Conservation (phyloP, 2,329 filamentous ascomycete genomes). For the Alternaria burnsii region DNA sequence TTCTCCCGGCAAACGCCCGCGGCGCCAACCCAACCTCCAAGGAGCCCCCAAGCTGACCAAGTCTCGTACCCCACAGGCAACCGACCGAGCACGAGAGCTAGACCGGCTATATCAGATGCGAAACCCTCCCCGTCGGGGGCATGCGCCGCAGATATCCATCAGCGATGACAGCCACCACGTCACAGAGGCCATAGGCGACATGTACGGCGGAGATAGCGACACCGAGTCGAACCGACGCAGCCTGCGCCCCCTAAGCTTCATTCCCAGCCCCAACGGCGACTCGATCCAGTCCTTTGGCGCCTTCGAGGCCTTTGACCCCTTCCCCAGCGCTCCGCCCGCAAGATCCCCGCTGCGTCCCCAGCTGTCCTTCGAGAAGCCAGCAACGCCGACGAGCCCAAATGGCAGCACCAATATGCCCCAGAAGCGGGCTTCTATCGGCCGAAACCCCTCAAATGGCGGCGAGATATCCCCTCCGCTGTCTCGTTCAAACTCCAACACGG, state of each 20-base stretch:
- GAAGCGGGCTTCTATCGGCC: constrained; percentile 24
- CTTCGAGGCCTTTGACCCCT: constrained; percentile 44
- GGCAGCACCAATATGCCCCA: constrained; percentile 20
- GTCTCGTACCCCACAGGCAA: constrained; percentile 41
- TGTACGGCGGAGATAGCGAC: constrained; percentile 85
- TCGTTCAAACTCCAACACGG: constrained; percentile 51
- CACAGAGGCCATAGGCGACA: constrained; percentile 89
- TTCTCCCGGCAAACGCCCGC: constrained; percentile 17
- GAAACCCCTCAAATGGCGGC: constrained; percentile 25
- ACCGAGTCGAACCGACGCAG: constrained; percentile 59
- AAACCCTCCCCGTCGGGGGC: constrained; percentile 63
- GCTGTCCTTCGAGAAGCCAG: constrained; percentile 29
- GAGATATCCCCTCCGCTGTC: constrained; percentile 52
- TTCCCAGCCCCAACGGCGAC: constrained; percentile 66
- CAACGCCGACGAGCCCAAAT: constrained; percentile 30
- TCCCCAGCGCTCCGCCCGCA: constrained; percentile 52
- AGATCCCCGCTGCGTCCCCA: constrained; percentile 51
- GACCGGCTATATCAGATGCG: constrained; percentile 60
- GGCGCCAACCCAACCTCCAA: constrained; percentile 8
- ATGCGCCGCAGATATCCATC: constrained; percentile 71
- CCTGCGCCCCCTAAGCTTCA: constrained; percentile 78
- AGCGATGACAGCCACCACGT: constrained; percentile 94
- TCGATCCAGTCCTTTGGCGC: constrained; percentile 47
- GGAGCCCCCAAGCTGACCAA: constrained; percentile 37
- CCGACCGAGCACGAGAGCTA: constrained; percentile 55